phyloP scores from a whole-genome alignment of 2,329 filamentous ascomycete species.

The Sporothrix schenckii region DNA sequence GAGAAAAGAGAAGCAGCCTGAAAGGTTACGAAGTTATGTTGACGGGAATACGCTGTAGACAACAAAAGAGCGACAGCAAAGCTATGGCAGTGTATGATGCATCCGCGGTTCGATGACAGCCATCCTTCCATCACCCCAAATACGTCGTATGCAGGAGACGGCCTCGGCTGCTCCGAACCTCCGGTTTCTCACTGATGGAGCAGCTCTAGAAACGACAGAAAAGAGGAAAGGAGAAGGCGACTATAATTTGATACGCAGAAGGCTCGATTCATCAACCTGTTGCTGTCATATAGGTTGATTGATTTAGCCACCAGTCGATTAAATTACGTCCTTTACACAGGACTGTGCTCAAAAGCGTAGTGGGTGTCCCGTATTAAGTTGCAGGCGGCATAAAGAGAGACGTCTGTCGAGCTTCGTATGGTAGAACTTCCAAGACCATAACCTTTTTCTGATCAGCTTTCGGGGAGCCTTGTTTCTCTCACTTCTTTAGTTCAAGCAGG shows the following conservation, averaged over 20 bases:
- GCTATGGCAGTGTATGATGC: background rate
- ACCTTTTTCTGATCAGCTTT: conserved; percentile 6
- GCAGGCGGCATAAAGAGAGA: too few relatives aligned
- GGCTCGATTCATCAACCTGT: too few relatives aligned
- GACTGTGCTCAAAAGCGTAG: too few relatives aligned
- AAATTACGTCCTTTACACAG: background rate
- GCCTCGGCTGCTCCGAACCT: background rate
- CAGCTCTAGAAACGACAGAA: background rate
- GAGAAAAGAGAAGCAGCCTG: background rate
- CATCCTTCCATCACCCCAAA: background rate
- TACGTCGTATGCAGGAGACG: background rate
- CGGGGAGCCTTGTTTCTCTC: conserved; percentile 12
- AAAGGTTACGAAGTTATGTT: background rate
- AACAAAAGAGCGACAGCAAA: background rate
- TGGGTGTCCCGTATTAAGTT: background rate
- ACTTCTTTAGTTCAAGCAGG: background rate
- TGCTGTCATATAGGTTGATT: background rate
- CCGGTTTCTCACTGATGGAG: background rate
- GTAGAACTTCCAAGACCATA: background rate
- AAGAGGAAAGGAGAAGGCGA: background rate
- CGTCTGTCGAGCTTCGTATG: too few relatives aligned
- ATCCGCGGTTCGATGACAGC: background rate
- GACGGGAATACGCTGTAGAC: background rate
- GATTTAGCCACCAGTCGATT: background rate
- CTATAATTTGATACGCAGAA: background rate